Evolutionary conservation across 345 rosid genomes (phyloP).

Genomic region (Theobroma cacao): DNA sequence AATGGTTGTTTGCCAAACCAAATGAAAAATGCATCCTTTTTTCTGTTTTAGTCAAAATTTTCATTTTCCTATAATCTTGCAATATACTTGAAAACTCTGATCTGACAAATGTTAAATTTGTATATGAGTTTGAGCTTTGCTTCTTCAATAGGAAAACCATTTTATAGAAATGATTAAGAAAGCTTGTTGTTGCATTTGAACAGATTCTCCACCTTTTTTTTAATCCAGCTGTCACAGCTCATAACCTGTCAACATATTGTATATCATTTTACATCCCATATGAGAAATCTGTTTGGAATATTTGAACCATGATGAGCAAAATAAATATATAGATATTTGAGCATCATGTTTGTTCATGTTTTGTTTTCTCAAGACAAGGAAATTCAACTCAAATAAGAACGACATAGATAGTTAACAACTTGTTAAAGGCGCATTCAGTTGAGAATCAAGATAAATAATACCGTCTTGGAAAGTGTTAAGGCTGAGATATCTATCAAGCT

Average conservation of each 20-base stretch:
- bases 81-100: neutral
- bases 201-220: neutral
- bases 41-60: neutral
- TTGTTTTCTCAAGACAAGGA: neutral
- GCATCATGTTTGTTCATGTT: neutral
- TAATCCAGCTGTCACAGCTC: neutral
- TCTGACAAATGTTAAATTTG: neutral
- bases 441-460: neutral
- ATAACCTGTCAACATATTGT: neutral
- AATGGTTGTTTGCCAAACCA: neutral
- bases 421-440: neutral
- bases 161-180: neutral
- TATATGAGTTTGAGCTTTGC: neutral
- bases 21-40: neutral
- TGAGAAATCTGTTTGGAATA: neutral
- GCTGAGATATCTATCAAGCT: neutral
- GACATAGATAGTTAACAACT: neutral
- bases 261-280: neutral
- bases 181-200: neutral
- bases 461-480: neutral
- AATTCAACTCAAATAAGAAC: neutral
- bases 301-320: neutral
- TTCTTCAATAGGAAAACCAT: neutral
- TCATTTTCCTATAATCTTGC: neutral
- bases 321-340: neutral